Evolutionary conservation across 2,329 filamentous ascomycete species (phyloP), one percentile per base, ranked within the genome.

Genomic region (Chaetomiaceae sp.): DNA sequence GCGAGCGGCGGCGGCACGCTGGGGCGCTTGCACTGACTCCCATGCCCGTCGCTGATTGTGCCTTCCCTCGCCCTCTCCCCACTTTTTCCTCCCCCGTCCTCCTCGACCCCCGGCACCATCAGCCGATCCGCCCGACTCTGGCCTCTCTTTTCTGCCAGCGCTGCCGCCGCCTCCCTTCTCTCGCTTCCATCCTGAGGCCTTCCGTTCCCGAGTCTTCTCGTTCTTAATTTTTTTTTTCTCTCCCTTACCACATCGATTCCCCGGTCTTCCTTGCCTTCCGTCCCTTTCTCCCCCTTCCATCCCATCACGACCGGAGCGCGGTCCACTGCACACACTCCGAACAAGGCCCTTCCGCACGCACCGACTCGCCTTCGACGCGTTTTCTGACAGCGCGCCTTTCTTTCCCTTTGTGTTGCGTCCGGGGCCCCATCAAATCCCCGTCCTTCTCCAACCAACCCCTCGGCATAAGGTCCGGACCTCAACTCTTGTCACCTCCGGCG

Each of bases 41-140:
- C n/a, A n/a, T n/a, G n/a, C n/a, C n/a, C n/a, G 40, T 30, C 37
- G 46, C 22, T 46, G 48, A 24, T 24, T 24, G 45, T 42, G 49
- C 44, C 51, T 53, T 50, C 47, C n/a, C 46, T 45, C 39, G 24
- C 24, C n/a, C 30, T 26, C 49, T 36, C 50, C 47, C 57, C 56
- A 57, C 56, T 56, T 52, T 55, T 37, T 49, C n/a, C n/a, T n/a
- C 42, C 51, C 51, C 54, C 52, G 54, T 55, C 51, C 43, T 49
- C 54, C 51, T 51, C 45, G 7, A 36, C 50, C 55, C 55, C 56
- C 57, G 57, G 57, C 57, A 60, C 51, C 56, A 58, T 56, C 56
- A 60, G 56, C 57, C 57, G 57, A 59, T 57, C 56, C 57, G 57
- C 54, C 56, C 55, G 56, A 55, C 49, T 57, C 50, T 55, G 52